phyloP scores from a whole-genome alignment of 2,329 filamentous ascomycete species.

The Rachicladosporium sp. region DNA sequence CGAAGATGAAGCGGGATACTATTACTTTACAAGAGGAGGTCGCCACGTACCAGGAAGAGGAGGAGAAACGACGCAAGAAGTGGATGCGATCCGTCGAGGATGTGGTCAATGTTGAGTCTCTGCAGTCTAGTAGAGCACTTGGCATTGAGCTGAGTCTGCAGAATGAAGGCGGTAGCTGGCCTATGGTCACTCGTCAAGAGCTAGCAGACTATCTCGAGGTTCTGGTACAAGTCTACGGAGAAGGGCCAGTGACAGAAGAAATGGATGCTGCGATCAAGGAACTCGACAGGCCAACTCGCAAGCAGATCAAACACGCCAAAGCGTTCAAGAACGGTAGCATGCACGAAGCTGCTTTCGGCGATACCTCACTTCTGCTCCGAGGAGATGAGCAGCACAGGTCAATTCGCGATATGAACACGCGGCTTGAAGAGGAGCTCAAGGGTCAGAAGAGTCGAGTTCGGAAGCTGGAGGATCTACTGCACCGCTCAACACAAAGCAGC shows the following conservation, averaged over 20 bases:
- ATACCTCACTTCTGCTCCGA: slow-evolving; percentile 70
- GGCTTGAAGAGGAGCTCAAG: slow-evolving; percentile 52
- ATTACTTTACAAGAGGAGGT: slow-evolving; percentile 84
- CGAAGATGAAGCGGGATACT: slow-evolving; percentile 81
- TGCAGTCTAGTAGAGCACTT: slow-evolving; percentile 54
- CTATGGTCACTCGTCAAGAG: slow-evolving; percentile 60
- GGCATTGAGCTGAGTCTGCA: slow-evolving; percentile 77
- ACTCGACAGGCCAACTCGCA: slow-evolving; percentile 68
- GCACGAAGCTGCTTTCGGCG: slow-evolving; percentile 75
- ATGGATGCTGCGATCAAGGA: slow-evolving; percentile 67
- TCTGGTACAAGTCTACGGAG: slow-evolving; percentile 52
- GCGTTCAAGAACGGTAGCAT: slow-evolving; percentile 95
- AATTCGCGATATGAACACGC: slow-evolving; percentile 40
- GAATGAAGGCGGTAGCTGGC: slow-evolving; percentile 72
- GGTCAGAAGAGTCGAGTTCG: slow-evolving; percentile 87
- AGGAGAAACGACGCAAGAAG: slow-evolving; percentile 73
- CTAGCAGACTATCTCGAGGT: slow-evolving; percentile 60
- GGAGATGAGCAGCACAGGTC: slow-evolving; percentile 69
- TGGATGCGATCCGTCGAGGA: slow-evolving; percentile 81
- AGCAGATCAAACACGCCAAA: slow-evolving; percentile 75
- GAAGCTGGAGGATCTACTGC: slow-evolving; percentile 80
- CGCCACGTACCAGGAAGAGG: slow-evolving; percentile 83
- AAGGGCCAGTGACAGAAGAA: slow-evolving; percentile 56
- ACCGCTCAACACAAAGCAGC: slow-evolving; percentile 57
- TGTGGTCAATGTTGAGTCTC: slow-evolving; percentile 52